These are phyloP conservation scores for Cucurbitaria berberidis DNA, from an alignment of 2,329 filamentous ascomycete genomes.

Conservation along the genomic window DNA sequence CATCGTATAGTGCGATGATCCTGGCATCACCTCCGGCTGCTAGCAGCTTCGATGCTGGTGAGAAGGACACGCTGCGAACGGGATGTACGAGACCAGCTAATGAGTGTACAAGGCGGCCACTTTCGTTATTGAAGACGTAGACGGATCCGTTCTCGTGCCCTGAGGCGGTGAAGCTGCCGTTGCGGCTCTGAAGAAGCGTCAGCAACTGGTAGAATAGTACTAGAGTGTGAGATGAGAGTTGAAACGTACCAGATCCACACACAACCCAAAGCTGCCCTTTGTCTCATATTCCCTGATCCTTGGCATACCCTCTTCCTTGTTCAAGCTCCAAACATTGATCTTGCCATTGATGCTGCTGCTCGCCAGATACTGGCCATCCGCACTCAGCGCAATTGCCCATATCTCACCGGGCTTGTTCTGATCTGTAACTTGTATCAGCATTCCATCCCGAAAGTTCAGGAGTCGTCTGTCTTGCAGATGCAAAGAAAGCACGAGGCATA, in stretches of 20 bases:
- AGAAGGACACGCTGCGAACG: constrained; percentile 85
- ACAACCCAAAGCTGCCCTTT: constrained; percentile 88
- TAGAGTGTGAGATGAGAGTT: neutral
- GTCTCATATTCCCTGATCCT: constrained; percentile 88
- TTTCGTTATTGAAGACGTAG: constrained; percentile 95
- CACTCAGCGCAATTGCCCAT: constrained; percentile 87
- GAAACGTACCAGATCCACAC: constrained; percentile 72
- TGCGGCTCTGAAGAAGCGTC: constrained; percentile 57
- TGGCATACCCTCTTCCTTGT: constrained; percentile 57
- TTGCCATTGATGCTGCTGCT: constrained; percentile 85
- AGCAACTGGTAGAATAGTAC: neutral
- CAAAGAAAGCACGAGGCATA: constrained; percentile 31
- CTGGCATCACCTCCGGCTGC: constrained; percentile 89
- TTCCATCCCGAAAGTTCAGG: neutral
- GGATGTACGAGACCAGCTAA: constrained; percentile 86
- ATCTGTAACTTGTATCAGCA: constrained; percentile 42
- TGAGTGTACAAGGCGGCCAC: constrained; percentile 82
- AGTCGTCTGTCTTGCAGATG: neutral
- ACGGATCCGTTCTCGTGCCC: constrained; percentile 91
- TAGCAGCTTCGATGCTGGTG: constrained; percentile 80
- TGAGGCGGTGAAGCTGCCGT: constrained; percentile 86
- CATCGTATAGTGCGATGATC: constrained; percentile 90
- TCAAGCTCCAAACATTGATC: constrained; percentile 83
- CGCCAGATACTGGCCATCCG: constrained; percentile 84
- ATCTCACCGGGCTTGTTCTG: constrained; percentile 70